Percentiles rank a stretch among this genome's conserved stretches.
Conservation (phyloP, 2,329 filamentous ascomycete genomes). For the Verticillium isaacii region DNA sequence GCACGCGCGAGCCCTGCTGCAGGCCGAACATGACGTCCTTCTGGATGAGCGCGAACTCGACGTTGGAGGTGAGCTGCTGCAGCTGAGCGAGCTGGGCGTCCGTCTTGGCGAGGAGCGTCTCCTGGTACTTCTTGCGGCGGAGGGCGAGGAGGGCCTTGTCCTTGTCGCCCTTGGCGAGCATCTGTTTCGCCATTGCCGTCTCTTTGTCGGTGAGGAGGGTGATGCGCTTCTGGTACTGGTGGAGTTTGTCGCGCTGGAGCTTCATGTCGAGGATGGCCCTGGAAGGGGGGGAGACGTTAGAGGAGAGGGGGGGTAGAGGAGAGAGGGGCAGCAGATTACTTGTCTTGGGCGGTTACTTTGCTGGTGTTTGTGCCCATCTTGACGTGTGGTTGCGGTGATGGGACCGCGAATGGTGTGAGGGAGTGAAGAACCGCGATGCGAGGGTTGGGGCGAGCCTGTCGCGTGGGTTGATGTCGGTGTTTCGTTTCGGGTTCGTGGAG, state of each 20-base stretch:
- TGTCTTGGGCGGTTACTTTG: constrained; percentile 71
- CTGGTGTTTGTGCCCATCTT: constrained; percentile 52
- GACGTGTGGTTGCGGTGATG: not conserved
- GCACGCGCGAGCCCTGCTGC: constrained; percentile 83
- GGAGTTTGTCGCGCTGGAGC: constrained; percentile 92
- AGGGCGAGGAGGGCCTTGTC: constrained; percentile 79
- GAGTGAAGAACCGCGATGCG: not conserved
- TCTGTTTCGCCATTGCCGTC: constrained; percentile 78
- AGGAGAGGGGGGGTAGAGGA: not conserved
- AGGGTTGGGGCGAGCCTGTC: not conserved
- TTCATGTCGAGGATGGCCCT: constrained; percentile 98
- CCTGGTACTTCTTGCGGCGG: constrained; percentile 94
- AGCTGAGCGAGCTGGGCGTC: constrained; percentile 92
- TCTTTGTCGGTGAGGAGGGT: constrained; percentile 80
- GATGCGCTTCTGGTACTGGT: constrained; percentile 92
- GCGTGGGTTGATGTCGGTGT: not conserved
- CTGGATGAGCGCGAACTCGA: constrained; percentile 95
- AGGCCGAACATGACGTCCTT: constrained; percentile 93
- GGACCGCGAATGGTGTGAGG: not conserved
- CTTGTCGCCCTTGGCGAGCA: constrained; percentile 77
- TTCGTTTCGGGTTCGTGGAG: not conserved
- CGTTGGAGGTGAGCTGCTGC: constrained; percentile 79
- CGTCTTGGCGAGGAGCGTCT: constrained; percentile 81
- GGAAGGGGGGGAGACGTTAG: constrained; percentile 4
- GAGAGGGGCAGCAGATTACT: constrained; percentile 43